Base-by-base conservation (phyloP, 164 flowering plant species). In the Sedum album region DNA sequence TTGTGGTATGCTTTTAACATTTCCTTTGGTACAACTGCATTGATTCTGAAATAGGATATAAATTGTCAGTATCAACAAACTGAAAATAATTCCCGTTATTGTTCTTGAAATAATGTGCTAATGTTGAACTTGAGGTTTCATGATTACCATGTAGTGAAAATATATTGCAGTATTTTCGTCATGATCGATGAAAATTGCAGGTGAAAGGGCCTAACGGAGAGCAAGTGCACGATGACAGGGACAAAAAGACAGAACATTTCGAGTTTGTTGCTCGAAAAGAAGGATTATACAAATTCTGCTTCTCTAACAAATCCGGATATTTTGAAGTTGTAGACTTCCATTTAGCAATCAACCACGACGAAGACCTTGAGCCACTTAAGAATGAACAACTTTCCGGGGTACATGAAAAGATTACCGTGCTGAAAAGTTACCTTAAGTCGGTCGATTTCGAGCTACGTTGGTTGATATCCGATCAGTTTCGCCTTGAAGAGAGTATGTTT, bases 191-290 rank as follows among this genome's bases (percentile, higher is more conserved):
- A 41, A 13, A 6, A 38, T 10, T 49, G 57, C 57, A 51, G 57
- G 57, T 51, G 57, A 51, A 6, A 21, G 57, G 57, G 11, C 28
- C 57, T 51, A n/a, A 51, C 13, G 57, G 57, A 14, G 57, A 51
- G 57, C 57, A 51, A 51, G 57, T 51, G 26, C 57, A 51, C 57
- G 57, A 51, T 26, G 57, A 51, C 57, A 51, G 57, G 57, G 57
- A 51, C 57, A 51, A 51, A 23, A 49, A 51, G 25, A 5, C 57
- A 23, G 57, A 51, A 51, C 57, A 51, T 21, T 51, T 51, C 23
- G 28, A 51, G 26, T 51, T 51, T 4, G 57, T 51, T n/a, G 28
- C 57, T 8, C 57, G 11, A 1, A 51, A 21, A 51, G 11, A n/a
- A 51, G 57, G 57, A 51, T 2, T 51, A 3, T 21, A 51, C 28